phyloP scores from a whole-genome alignment of 2,329 filamentous ascomycete genomes.

The Paramyrothecium roridum region DNA sequence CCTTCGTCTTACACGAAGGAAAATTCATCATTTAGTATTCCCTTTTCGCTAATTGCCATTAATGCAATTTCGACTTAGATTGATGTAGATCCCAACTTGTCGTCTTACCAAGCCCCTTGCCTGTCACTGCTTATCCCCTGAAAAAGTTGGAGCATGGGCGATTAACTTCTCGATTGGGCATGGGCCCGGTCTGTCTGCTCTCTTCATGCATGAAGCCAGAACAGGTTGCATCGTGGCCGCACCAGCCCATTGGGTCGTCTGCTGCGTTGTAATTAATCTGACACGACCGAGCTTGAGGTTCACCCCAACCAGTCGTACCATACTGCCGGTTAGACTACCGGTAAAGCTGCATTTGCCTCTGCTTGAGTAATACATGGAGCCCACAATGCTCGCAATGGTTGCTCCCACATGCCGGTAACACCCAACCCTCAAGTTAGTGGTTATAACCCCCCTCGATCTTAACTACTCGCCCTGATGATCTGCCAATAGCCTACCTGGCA shows the following conservation, averaged over 20 bases:
- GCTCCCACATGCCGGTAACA: too few relatives aligned
- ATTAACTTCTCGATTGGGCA: background rate
- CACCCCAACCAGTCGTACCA: background rate
- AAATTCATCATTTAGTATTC: too few relatives aligned
- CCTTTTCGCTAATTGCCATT: background rate
- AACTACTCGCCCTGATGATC: too few relatives aligned
- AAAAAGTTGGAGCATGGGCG: background rate
- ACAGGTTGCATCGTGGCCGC: background rate
- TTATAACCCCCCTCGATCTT: too few relatives aligned
- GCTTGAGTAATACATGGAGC: too few relatives aligned
- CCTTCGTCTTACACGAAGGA: background rate
- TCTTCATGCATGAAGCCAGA: background rate
- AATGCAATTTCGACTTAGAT: background rate
- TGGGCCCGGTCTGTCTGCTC: background rate
- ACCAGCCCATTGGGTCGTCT: background rate
- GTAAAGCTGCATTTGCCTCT: background rate
- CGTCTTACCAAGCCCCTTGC: background rate
- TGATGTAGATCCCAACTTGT: background rate
- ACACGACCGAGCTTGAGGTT: background rate
- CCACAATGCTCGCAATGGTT: too few relatives aligned
- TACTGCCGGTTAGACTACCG: background rate
- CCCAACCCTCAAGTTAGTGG: too few relatives aligned
- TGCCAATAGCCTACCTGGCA: too few relatives aligned
- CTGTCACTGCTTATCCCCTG: background rate
- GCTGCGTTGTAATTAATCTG: background rate